phyloP scores from a whole-genome alignment of 495 filamentous ascomycete species.

The Penicillium mononematosum region DNA sequence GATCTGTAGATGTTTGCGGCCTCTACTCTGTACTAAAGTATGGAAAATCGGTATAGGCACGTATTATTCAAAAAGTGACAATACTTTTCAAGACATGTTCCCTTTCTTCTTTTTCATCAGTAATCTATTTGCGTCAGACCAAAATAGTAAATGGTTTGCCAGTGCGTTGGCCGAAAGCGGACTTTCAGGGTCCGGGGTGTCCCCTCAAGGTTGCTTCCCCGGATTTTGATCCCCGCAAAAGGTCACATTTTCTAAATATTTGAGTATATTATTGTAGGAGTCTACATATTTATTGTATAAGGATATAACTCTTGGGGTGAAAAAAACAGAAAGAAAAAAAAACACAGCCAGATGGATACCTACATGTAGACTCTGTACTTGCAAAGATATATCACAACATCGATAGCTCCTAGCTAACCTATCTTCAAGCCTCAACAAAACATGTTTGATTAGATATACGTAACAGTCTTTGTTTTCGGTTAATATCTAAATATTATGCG shows the following conservation, averaged over 20 bases:
- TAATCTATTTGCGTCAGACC: constrained; percentile 11
- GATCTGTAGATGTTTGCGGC: neutral
- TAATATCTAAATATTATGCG: neutral
- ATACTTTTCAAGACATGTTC: neutral
- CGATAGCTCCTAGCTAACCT: neutral
- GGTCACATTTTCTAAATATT: neutral
- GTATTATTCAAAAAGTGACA: constrained; percentile 11
- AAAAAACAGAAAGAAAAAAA: neutral
- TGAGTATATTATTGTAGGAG: neutral
- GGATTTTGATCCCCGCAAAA: constrained; percentile 4
- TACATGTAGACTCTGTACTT: neutral
- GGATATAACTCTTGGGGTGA: no score
- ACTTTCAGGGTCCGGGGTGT: constrained; percentile 2
- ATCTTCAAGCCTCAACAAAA: neutral
- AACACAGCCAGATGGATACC: neutral
- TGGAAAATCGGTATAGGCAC: constrained; percentile 1
- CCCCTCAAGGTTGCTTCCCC: constrained; percentile 9
- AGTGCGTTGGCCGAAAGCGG: constrained; percentile 6
- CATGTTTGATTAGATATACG: constrained; percentile 2
- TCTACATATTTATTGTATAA: neutral
- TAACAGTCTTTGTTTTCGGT: neutral
- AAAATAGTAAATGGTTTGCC: neutral
- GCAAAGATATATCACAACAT: neutral
- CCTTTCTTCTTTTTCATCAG: neutral
- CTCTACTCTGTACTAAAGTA: neutral